Evolutionary conservation across 2,329 filamentous ascomycete species (phyloP), one percentile per base, ranked within the genome.

Genomic region (Epichloe amarillans): DNA sequence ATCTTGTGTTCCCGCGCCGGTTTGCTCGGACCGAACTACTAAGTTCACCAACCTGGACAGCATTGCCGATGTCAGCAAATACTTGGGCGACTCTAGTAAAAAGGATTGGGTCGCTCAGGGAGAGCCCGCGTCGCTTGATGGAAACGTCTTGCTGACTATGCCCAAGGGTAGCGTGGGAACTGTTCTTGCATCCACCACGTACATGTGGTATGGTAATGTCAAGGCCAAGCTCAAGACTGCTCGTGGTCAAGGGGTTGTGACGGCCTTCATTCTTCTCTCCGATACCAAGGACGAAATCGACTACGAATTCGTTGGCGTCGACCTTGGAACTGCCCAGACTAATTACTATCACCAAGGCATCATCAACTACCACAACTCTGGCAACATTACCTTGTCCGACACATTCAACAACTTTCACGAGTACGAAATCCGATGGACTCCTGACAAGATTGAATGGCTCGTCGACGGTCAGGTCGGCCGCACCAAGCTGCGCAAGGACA

Each of bases 281-380:
- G 91, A 97, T 62, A 86, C 94, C 62, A 95, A 96, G 76, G 93
- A 98, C 63, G 93, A 98, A 69, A 95, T 98, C 61, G 93, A 98
- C 71, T 97, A 88, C 65, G 93, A 98, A 67, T 97, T 86, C 66
- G 79, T 98, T 50, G 93, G 93, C 57, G 78, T 78, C 43, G 87
- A 96, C 62, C 73, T 95, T 55, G 63, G 73, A 45, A 79, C 76
- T 55, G 87, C 85, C 17, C 90, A 98, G 73, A 93, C 89, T 64
- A 98, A 98, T 73, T 98, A 83, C 74, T 98, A 96, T 71, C 96
- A 85, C 72, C 90, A 96, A 71, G 93, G 93, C 63, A 84, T 96
- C 56, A 84, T 88, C 39, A 77, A 91, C 66, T 97, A 95, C 64
- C 72, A 78, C 56, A 87, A 96, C 64, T 83, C 80, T 10, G 73